Evolutionary conservation across 208 protist genomes (phyloP), one percentile per base, ranked within the genome.

Genomic region (Chromosphaera perkinsii): DNA sequence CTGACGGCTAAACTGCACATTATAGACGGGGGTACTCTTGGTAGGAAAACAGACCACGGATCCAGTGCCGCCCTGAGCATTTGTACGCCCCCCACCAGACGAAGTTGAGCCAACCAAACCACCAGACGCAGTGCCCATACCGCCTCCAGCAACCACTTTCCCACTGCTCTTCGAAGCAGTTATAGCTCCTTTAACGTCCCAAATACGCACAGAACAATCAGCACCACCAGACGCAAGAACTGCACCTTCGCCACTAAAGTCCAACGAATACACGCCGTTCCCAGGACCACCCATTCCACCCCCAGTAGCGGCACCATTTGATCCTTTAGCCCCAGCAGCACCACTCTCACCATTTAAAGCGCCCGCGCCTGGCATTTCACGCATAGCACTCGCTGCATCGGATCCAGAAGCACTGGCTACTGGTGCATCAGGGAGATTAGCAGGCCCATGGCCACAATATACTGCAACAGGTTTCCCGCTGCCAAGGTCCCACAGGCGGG

Each of bases 11-110:
- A 86, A 88, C n/a, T 55, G 12, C 22, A 83, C 58, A 22, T 35
- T 58, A 36, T 76, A 78, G 20, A 88, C 76, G 31, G 81, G 83
- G 42, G 83, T 87, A 56, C 72, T 51, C 73, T 88, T 88, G 1
- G 84, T 87, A 36, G 55, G 64, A 32, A 79, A 84, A 3, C 66
- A 78, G 52, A 69, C 26, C 31, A 77, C 45, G 60, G 70, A 74
- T 29, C 27, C 42, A 33, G 3, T 22, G 12, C 0, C 35, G 64
- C 14, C 32, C 5, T 1, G 3, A 36, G 42, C 17, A n/a, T 33
- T 5, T 3, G 9, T 27, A 4, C 17, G 3, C 17, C 3, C 3
- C 10, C 20, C 26, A 29, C 27, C 27, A 27, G 17, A 5, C 5
- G 10, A 22, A 5, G 24, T 0, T 37, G 27, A 26, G 1, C 20